phyloP scores from a whole-genome alignment of 1,139 yeast genomes.

The Yamadazyma membranifaciens region DNA sequence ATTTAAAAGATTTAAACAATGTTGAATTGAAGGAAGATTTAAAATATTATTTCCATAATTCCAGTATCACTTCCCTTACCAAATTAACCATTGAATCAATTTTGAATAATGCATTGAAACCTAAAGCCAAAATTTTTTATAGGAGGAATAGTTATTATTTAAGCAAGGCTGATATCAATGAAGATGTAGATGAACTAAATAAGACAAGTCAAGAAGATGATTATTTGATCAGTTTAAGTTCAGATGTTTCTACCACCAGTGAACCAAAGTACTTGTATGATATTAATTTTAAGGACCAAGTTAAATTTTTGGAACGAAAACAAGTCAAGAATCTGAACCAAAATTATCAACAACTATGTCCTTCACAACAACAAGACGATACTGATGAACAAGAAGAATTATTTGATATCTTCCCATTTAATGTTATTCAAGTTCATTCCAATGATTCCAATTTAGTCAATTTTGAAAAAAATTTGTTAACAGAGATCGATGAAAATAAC shows the following conservation, averaged over 20 bases:
- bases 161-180: slow-evolving; percentile 20
- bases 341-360: neutral
- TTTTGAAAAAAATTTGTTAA: slow-evolving; percentile 30
- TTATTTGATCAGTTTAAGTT: slow-evolving; percentile 34
- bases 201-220: slow-evolving; percentile 24
- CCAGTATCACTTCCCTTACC: slow-evolving; percentile 36
- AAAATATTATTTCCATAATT: slow-evolving; percentile 24
- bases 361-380: neutral
- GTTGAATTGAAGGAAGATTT: slow-evolving; percentile 19
- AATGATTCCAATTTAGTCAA: slow-evolving; percentile 40
- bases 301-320: neutral
- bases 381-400: neutral
- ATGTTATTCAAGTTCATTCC: slow-evolving; percentile 32
- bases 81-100: slow-evolving; percentile 53
- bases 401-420: slow-evolving; percentile 37
- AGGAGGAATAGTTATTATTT: slow-evolving; percentile 51
- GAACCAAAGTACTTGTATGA: slow-evolving; percentile 17
- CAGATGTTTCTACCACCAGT: slow-evolving; percentile 37
- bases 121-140: slow-evolving; percentile 42
- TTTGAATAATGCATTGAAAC: slow-evolving; percentile 47
- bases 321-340: neutral
- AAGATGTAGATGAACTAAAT: slow-evolving; percentile 2
- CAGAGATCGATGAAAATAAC: slow-evolving; percentile 26
- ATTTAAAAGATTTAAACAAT: slow-evolving; percentile 26
- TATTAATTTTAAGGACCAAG: slow-evolving; percentile 10